Evolutionary conservation across 2,329 filamentous ascomycete genomes (phyloP).

Genomic region (Stagonosporopsis chrysanthemi): DNA sequence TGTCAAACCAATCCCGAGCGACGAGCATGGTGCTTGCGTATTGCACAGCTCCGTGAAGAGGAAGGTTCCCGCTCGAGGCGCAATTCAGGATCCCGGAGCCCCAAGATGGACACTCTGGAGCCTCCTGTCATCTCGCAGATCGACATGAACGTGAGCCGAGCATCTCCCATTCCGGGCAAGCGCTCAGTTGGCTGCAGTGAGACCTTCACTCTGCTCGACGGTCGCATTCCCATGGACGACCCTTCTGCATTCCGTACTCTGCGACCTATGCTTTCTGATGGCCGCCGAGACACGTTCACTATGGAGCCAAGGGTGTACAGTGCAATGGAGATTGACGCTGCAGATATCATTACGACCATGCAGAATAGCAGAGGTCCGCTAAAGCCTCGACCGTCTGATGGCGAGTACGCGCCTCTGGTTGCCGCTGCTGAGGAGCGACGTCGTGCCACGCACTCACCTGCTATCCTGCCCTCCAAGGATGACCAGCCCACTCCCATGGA

Average conservation of each 20-base stretch:
- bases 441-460: conserved; percentile 32
- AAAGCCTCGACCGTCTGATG: conserved; percentile 41
- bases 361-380: conserved; percentile 40
- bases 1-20: conserved; percentile 47
- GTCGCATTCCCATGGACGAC: conserved; percentile 43
- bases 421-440: conserved; percentile 39
- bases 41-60: conserved; percentile 39
- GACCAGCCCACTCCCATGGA: conserved; percentile 15
- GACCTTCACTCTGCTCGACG: conserved; percentile 45
- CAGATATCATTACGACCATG: conserved; percentile 47
- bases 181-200: conserved; percentile 46
- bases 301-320: conserved; percentile 44
- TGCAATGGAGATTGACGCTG: conserved; percentile 48
- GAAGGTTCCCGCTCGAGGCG: conserved; percentile 14
- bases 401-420: conserved; percentile 39
- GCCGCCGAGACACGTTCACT: conserved; percentile 34
- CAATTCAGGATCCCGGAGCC: conserved; percentile 9
- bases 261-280: conserved; percentile 32
- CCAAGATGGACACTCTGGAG: conserved; percentile 38
- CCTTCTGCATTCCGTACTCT: conserved; percentile 44
- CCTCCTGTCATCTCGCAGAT: conserved; percentile 35
- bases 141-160: conserved; percentile 24
- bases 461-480: neutral
- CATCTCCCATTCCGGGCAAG: conserved; percentile 19
- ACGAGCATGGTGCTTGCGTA: conserved; percentile 45